Percentiles rank a stretch among this genome's conserved stretches.
These are phyloP conservation scores for Dendrothele bispora DNA, from an alignment of 768 basidiomycete genomes.

Conservation along the genomic window DNA sequence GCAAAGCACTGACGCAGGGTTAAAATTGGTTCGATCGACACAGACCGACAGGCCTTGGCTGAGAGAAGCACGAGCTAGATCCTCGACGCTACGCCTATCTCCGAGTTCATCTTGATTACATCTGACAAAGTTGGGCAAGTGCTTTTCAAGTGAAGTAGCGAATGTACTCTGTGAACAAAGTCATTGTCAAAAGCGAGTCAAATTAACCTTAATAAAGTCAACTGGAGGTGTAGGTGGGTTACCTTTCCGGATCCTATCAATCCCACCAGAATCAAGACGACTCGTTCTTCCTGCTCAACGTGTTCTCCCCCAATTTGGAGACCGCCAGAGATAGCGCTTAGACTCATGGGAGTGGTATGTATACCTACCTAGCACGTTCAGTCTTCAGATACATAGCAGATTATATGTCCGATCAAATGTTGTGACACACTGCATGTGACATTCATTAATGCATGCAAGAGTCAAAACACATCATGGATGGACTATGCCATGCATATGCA, in stretches of 20 bases:
- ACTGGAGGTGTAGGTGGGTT: no score
- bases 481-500: no score
- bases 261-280: constrained; percentile 73
- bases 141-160: constrained; percentile 62
- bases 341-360: no score
- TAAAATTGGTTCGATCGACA: constrained; percentile 78
- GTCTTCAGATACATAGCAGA: no score
- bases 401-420: no score
- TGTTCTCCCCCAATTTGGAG: not conserved
- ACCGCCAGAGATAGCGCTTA: no score
- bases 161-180: constrained; percentile 59
- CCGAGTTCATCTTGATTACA: constrained; percentile 86
- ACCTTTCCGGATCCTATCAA: constrained; percentile 78
- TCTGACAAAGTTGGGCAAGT: constrained; percentile 61
- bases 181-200: constrained; percentile 10
- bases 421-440: no score
- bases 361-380: no score
- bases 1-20: constrained; percentile 50
- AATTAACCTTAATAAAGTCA: not conserved
- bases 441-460: no score
- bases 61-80: constrained; percentile 51
- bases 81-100: constrained; percentile 62
- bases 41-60: constrained; percentile 67
- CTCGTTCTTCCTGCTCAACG: constrained; percentile 24
- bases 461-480: no score